Evolutionary conservation across 805 yeast species (phyloP).

Genomic region (Barnettozyma sucrosica): DNA sequence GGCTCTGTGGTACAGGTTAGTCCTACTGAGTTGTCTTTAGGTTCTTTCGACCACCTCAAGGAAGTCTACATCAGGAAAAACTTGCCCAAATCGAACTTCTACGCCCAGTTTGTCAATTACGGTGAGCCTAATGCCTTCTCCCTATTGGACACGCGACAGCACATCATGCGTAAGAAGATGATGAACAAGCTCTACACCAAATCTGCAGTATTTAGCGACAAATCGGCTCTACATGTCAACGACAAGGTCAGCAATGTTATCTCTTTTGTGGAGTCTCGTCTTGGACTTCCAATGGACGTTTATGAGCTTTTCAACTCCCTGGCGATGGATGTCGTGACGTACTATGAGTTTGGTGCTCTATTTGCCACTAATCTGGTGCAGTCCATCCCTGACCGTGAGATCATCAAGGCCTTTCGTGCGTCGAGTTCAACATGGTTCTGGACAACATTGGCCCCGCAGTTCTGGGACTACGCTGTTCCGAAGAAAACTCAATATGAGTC

Average conservation of each 20-base stretch:
- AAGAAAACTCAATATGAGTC: slow-evolving; percentile 34
- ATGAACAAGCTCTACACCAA: slow-evolving; percentile 42
- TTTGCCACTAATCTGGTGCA: slow-evolving; percentile 41
- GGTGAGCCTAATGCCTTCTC: slow-evolving; percentile 58
- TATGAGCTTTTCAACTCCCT: slow-evolving; percentile 60
- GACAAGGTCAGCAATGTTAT: slow-evolving; percentile 28
- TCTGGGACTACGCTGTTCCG: slow-evolving; percentile 33
- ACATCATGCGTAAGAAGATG: slow-evolving; percentile 36
- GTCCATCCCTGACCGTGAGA: slow-evolving; percentile 34
- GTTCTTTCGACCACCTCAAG: slow-evolving; percentile 43
- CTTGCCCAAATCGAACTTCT: slow-evolving; percentile 51
- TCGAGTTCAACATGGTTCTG: slow-evolving; percentile 61
- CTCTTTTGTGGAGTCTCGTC: slow-evolving; percentile 12
- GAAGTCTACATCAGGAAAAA: slow-evolving; percentile 51
- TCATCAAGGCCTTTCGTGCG: slow-evolving; percentile 39
- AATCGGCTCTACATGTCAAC: slow-evolving; percentile 31
- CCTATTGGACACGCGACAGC: slow-evolving; percentile 42
- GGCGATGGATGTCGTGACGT: slow-evolving; percentile 66
- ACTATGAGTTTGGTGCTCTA: slow-evolving; percentile 50
- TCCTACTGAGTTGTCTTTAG: slow-evolving; percentile 57
- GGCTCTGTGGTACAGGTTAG: slow-evolving; percentile 60
- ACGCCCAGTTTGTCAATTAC: slow-evolving; percentile 54
- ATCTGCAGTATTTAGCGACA: slow-evolving; percentile 29
- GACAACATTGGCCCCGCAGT: slow-evolving; percentile 53
- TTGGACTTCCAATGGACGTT: slow-evolving; percentile 39